phyloP scores from a whole-genome alignment of 805 yeast genomes.

The Komagataella phaffii region DNA sequence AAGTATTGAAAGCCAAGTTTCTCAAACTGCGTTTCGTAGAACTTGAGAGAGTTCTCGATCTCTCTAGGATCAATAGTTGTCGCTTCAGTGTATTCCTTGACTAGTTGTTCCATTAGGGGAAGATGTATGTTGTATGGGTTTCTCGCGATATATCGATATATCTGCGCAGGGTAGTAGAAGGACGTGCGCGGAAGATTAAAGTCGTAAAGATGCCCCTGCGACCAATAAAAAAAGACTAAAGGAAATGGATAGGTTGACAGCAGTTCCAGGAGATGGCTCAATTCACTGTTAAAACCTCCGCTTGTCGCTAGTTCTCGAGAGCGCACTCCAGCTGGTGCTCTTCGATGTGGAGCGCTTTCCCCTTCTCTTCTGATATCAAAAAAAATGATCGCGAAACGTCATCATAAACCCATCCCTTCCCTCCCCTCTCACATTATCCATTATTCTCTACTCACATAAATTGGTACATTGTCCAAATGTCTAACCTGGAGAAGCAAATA shows the following conservation, averaged over 20 bases:
- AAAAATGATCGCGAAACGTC: not conserved
- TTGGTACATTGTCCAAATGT: not conserved
- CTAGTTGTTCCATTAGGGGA: not conserved
- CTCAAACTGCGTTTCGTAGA: conserved; percentile 16
- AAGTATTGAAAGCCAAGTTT: conserved; percentile 50
- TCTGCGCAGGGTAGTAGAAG: no score
- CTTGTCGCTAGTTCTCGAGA: not conserved
- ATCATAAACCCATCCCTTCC: not conserved
- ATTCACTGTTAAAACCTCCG: no score
- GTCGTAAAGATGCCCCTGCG: not conserved
- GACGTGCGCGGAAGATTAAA: not conserved
- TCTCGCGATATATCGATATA: not conserved
- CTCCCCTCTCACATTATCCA: not conserved
- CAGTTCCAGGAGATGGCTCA: no score
- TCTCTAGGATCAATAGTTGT: not conserved
- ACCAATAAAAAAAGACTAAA: not conserved
- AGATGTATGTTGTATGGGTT: not conserved
- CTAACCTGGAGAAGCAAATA: not conserved
- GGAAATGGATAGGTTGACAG: not conserved
- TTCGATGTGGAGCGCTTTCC: not conserved
- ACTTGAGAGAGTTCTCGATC: not conserved
- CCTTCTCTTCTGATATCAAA: not conserved
- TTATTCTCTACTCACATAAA: not conserved
- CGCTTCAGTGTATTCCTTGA: not conserved
- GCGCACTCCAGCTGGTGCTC: not conserved